These are phyloP conservation scores for Coniella vitis DNA, from an alignment of 2,329 filamentous ascomycete species.

Conservation along the genomic window DNA sequence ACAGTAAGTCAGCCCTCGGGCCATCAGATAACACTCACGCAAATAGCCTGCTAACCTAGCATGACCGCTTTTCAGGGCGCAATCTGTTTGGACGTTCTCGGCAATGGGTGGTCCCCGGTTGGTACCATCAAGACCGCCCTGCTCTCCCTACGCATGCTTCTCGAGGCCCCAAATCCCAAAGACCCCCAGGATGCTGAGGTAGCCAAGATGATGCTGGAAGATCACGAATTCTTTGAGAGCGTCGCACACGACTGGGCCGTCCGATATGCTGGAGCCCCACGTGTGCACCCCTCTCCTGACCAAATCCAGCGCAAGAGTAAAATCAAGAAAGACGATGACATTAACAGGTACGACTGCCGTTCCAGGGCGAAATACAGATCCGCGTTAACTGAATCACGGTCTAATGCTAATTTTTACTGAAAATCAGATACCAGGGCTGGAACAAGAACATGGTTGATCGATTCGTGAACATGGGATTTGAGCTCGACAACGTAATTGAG, in stretches of 20 bases:
- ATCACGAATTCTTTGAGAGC: slow-evolving; percentile 70
- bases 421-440: slow-evolving; percentile 72
- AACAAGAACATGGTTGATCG: slow-evolving; percentile 75
- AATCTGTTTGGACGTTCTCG: slow-evolving; percentile 92
- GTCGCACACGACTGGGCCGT: slow-evolving; percentile 90
- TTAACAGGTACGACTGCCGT: slow-evolving; percentile 30
- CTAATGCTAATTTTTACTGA: slow-evolving; percentile 10
- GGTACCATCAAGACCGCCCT: slow-evolving; percentile 94
- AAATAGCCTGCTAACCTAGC: no score
- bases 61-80: slow-evolving; percentile 58
- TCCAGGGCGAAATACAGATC: no score
- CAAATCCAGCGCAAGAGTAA: slow-evolving; percentile 43
- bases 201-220: slow-evolving; percentile 76
- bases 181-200: slow-evolving; percentile 97
- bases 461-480: slow-evolving; percentile 88
- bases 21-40: not conserved
- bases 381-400: not conserved
- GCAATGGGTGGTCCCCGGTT: slow-evolving; percentile 87
- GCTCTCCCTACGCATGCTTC: slow-evolving; percentile 85
- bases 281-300: slow-evolving; percentile 27
- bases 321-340: slow-evolving; percentile 48
- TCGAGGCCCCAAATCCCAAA: slow-evolving; percentile 89
- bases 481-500: slow-evolving; percentile 76
- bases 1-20: slow-evolving; percentile 54
- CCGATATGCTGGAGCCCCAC: slow-evolving; percentile 69